Percentiles rank a stretch among this genome's conserved stretches.
Conservation (phyloP, 2,329 filamentous ascomycete genomes). For the Tolypocladium cylindrosporum region DNA sequence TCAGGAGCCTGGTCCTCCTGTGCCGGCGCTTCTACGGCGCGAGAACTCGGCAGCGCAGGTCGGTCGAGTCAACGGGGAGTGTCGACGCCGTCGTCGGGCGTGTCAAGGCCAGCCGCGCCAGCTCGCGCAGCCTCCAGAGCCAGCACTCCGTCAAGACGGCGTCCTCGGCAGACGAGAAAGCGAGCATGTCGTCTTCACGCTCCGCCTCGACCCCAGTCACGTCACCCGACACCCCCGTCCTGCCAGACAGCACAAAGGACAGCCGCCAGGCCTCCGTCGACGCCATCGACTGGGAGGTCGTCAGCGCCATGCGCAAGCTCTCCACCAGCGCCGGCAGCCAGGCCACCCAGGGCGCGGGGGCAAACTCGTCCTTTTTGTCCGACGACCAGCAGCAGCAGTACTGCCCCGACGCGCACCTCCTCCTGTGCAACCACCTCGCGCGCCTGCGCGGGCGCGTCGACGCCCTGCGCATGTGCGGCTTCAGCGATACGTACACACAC, state of each 20-base stretch:
- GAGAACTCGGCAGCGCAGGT: slow-evolving; percentile 1
- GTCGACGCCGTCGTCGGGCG: neutral
- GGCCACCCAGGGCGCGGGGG: neutral
- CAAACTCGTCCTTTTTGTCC: neutral
- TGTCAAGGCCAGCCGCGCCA: neutral
- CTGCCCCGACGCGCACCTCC: slow-evolving; percentile 20
- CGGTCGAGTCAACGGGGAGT: neutral
- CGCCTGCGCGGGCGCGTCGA: slow-evolving; percentile 17
- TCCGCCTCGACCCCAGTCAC: neutral
- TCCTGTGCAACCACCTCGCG: slow-evolving; percentile 20
- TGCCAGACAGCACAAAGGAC: neutral
- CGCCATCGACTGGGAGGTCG: slow-evolving; percentile 1
- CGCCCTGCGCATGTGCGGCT: slow-evolving; percentile 25
- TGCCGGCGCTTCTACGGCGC: slow-evolving; percentile 23
- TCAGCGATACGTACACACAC: slow-evolving; percentile 19
- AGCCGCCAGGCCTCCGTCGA: neutral
- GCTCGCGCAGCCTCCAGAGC: neutral
- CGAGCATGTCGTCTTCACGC: neutral
- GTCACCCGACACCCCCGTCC: neutral
- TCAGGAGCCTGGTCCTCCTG: slow-evolving; percentile 20
- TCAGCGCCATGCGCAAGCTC: neutral
- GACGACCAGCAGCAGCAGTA: slow-evolving; percentile 7
- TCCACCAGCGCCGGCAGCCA: neutral
- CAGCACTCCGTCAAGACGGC: neutral
- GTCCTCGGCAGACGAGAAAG: neutral